phyloP scores from a whole-genome alignment of 306 rosid species.

The Medicago ruthenica region DNA sequence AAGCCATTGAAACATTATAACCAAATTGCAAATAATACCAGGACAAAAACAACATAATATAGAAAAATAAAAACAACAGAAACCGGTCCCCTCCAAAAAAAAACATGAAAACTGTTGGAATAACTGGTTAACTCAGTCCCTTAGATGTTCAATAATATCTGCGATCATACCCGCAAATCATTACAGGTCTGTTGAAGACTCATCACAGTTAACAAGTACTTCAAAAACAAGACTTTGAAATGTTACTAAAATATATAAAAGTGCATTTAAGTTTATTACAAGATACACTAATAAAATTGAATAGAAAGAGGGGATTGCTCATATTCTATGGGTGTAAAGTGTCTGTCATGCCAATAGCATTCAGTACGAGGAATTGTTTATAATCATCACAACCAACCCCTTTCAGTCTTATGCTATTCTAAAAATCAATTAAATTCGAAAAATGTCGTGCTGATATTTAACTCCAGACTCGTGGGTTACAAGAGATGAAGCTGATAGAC shows the following conservation, averaged over 20 bases:
- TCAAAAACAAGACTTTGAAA: no score
- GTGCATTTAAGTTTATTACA: no score
- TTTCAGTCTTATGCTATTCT: no score
- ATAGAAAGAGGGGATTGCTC: conserved; percentile 59
- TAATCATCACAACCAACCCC: conserved; percentile 77
- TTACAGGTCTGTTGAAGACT: conserved; percentile 82
- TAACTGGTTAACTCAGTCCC: conserved; percentile 69
- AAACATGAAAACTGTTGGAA: not conserved
- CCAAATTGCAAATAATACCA: no score
- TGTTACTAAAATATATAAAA: no score
- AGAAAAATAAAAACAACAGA: no score
- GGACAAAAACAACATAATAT: no score
- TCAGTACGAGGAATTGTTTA: conserved; percentile 99
- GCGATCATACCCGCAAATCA: conserved; percentile 88
- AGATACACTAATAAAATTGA: no score
- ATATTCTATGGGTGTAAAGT: conserved; percentile 99
- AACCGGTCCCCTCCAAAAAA: no score
- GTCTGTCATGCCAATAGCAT: conserved; percentile 96
- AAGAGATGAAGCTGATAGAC: conserved; percentile 16
- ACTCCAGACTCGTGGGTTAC: not conserved
- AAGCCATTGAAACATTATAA: no score
- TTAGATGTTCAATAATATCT: conserved; percentile 76
- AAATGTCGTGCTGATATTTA: not conserved
- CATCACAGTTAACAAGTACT: conserved; percentile 55
- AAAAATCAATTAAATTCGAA: not conserved